Percentiles rank a stretch among this genome's conserved stretches.
Evolutionary conservation across 225 moss, liverwort and hornwort genomes (phyloP).

Genomic region (Physcomitrellopsis africana): DNA sequence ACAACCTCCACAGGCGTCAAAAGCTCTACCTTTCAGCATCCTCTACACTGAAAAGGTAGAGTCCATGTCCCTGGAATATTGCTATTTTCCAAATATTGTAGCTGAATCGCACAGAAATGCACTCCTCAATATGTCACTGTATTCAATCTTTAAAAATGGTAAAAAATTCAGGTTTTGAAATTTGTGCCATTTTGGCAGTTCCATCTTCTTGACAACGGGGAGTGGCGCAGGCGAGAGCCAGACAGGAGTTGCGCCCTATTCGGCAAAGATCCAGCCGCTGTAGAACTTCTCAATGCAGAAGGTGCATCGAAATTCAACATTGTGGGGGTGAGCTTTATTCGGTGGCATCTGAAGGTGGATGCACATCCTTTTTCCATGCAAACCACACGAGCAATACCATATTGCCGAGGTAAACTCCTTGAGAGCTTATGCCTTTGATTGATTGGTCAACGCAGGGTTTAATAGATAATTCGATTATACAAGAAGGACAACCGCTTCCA

Average conservation of each 20-base stretch:
- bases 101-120: background rate
- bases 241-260: conserved; percentile 35
- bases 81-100: too few species aligned
- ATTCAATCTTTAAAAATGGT: background rate
- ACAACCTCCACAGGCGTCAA: conserved; percentile 24
- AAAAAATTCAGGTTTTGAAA: background rate
- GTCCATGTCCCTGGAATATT: too few species aligned
- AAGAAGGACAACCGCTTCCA: conserved; percentile 41
- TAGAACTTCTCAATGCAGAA: conserved; percentile 55
- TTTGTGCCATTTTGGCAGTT: conserved; percentile 35
- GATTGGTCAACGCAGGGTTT: conserved; percentile 43
- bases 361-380: background rate
- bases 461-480: conserved; percentile 46
- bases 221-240: conserved; percentile 47
- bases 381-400: background rate
- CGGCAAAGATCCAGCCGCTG: conserved; percentile 28
- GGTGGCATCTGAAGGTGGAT: background rate
- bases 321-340: conserved; percentile 41
- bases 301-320: conserved; percentile 49
- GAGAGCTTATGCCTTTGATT: conserved; percentile 5
- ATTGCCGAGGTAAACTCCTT: background rate
- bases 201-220: conserved; percentile 45
- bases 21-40: conserved; percentile 47
- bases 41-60: conserved; percentile 56
- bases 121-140: background rate